phyloP scores from a whole-genome alignment of 495 filamentous ascomycete genomes.

The Penicillium roqueforti region DNA sequence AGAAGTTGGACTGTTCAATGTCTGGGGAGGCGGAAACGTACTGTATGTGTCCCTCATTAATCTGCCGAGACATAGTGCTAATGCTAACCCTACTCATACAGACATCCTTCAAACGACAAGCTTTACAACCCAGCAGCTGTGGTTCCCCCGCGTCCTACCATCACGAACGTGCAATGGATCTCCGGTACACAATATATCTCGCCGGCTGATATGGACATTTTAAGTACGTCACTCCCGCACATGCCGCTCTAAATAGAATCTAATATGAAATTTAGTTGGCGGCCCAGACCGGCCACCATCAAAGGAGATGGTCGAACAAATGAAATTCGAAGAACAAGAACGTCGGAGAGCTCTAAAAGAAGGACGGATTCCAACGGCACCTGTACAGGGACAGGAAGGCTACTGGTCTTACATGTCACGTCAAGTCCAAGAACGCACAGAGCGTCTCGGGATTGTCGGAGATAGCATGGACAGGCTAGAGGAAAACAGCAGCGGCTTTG shows the following conservation, averaged over 20 bases:
- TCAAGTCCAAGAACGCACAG: conserved; percentile 83
- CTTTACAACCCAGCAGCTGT: conserved; percentile 70
- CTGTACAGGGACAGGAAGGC: conserved; percentile 43
- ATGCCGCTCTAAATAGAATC: background rate
- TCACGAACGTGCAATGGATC: conserved; percentile 94
- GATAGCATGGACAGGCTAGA: conserved; percentile 80
- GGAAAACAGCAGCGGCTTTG: conserved; percentile 74
- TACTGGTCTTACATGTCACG: conserved; percentile 72
- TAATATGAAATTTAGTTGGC: conserved; percentile 52
- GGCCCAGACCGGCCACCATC: conserved; percentile 82
- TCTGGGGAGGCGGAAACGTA: conserved; percentile 68
- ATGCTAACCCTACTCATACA: conserved; percentile 38
- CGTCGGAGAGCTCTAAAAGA: conserved; percentile 46
- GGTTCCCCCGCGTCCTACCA: conserved; percentile 82
- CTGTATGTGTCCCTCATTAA: conserved; percentile 37
- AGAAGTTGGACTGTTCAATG: conserved; percentile 72
- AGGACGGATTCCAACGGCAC: conserved; percentile 24
- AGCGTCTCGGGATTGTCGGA: conserved; percentile 74
- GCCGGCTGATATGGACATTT: conserved; percentile 81
- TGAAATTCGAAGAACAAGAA: conserved; percentile 54
- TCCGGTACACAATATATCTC: conserved; percentile 90
- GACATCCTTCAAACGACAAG: conserved; percentile 57
- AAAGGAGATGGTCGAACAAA: conserved; percentile 67
- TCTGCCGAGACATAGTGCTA: conserved; percentile 19
- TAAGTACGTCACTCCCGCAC: conserved; percentile 48